phyloP scores from a whole-genome alignment of 768 basidiomycete species.

The Leucocoprinus sp. region DNA sequence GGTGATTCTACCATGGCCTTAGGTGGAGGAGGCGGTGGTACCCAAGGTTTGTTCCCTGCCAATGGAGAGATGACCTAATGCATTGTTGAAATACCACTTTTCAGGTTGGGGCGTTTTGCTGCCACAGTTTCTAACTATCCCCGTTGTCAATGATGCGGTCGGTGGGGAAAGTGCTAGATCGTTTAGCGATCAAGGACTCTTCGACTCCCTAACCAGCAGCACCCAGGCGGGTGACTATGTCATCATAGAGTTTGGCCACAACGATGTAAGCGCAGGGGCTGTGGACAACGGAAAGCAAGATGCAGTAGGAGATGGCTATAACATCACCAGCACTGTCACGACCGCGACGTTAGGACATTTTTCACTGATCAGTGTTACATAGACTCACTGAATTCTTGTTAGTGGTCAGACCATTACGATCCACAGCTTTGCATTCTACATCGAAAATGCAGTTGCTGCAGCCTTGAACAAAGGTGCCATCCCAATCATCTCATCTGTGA shows the following conservation, averaged over 20 bases:
- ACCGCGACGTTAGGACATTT: slow-evolving; percentile 22
- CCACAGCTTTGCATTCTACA: slow-evolving; percentile 38
- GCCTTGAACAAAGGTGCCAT: slow-evolving; percentile 38
- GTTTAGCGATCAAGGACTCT: slow-evolving; percentile 39
- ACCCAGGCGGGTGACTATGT: slow-evolving; percentile 34
- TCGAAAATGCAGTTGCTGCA: slow-evolving; percentile 33
- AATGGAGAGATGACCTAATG: neutral
- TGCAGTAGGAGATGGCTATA: slow-evolving; percentile 31
- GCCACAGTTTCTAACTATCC: slow-evolving; percentile 30
- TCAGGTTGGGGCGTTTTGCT: slow-evolving; percentile 40
- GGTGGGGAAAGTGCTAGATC: slow-evolving; percentile 38
- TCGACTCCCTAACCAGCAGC: slow-evolving; percentile 31
- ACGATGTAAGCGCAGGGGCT: slow-evolving; percentile 30
- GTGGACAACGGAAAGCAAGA: slow-evolving; percentile 35
- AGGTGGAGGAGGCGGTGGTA: slow-evolving; percentile 22
- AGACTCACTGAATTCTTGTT: neutral
- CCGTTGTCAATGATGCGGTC: slow-evolving; percentile 38
- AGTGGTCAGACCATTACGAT: slow-evolving; percentile 32
- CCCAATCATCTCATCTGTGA: slow-evolving; percentile 39
- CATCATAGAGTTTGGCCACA: slow-evolving; percentile 42
- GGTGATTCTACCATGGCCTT: slow-evolving; percentile 39
- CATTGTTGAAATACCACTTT: neutral
- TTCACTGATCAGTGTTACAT: neutral
- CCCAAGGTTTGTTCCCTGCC: neutral
- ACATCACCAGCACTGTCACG: slow-evolving; percentile 28